Conservation (phyloP, 192 early-diverging fungal species). For the Entomortierella parvispora region DNA sequence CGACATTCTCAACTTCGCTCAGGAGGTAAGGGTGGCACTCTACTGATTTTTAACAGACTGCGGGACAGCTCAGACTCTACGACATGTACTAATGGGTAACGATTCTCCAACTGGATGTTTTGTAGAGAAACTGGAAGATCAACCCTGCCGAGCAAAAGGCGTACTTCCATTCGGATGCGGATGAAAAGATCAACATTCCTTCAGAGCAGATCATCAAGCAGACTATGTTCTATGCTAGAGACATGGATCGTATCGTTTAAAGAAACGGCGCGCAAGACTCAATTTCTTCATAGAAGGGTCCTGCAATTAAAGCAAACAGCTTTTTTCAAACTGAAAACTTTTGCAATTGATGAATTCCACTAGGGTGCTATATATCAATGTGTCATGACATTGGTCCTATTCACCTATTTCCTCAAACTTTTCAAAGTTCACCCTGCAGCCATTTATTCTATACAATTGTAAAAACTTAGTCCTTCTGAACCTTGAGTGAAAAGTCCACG, state of each 20-base stretch:
- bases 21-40: slow-evolving; percentile 65
- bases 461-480: slow-evolving; percentile 54
- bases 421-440: too few species aligned
- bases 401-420: too few species aligned
- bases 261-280: too few species aligned
- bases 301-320: too few species aligned
- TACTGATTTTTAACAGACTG: not conserved
- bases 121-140: slow-evolving; percentile 82
- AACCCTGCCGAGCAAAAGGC: slow-evolving; percentile 83
- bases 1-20: slow-evolving; percentile 88
- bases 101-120: not conserved
- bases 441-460: too few species aligned
- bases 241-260: slow-evolving; percentile 97
- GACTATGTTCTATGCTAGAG: slow-evolving; percentile 88
- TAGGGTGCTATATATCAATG: too few species aligned
- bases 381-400: too few species aligned
- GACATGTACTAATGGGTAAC: too few species aligned
- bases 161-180: slow-evolving; percentile 77
- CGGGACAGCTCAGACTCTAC: too few species aligned
- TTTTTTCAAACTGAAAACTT: too few species aligned
- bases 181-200: slow-evolving; percentile 77
- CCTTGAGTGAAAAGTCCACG: slow-evolving; percentile 98
- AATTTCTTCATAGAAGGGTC: too few species aligned
- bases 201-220: slow-evolving; percentile 86
- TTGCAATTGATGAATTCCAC: too few species aligned